Evolutionary conservation across 2,329 filamentous ascomycete species (phyloP).

Genomic region (Penicillium fuscoglaucum): DNA sequence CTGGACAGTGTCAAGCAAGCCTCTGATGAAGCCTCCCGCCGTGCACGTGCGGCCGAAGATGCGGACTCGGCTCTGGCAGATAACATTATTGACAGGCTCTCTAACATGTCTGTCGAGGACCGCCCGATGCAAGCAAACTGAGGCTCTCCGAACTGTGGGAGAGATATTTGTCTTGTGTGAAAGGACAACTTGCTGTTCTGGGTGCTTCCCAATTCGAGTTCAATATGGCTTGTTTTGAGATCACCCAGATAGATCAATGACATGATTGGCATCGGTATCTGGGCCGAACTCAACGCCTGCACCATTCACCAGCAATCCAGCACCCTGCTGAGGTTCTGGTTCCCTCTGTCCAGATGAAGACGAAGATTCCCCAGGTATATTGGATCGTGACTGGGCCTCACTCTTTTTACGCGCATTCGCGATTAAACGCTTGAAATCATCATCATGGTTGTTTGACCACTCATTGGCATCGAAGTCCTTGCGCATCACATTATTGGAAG

Average conservation of each 20-base stretch:
- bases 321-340: not conserved
- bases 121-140: slow-evolving; percentile 27
- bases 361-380: slow-evolving; percentile 25
- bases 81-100: slow-evolving; percentile 43
- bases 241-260: slow-evolving; percentile 14
- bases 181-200: not conserved
- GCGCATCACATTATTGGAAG: slow-evolving; percentile 62
- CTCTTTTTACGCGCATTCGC: slow-evolving; percentile 66
- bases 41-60: slow-evolving; percentile 26
- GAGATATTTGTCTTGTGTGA: not conserved
- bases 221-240: not conserved
- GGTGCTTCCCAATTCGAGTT: not conserved
- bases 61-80: slow-evolving; percentile 39
- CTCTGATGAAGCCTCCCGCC: slow-evolving; percentile 42
- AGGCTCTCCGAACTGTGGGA: not conserved
- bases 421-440: slow-evolving; percentile 77
- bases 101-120: slow-evolving; percentile 45
- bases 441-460: slow-evolving; percentile 72
- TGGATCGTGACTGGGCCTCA: slow-evolving; percentile 32
- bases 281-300: slow-evolving; percentile 1
- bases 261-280: slow-evolving; percentile 2
- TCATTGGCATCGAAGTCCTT: slow-evolving; percentile 83
- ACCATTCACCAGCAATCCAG: slow-evolving; percentile 5
- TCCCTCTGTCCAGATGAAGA: slow-evolving; percentile 3
- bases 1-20: slow-evolving; percentile 44